phyloP scores from a whole-genome alignment of 106 monocot species.

The Alisma plantagoaquatica region DNA sequence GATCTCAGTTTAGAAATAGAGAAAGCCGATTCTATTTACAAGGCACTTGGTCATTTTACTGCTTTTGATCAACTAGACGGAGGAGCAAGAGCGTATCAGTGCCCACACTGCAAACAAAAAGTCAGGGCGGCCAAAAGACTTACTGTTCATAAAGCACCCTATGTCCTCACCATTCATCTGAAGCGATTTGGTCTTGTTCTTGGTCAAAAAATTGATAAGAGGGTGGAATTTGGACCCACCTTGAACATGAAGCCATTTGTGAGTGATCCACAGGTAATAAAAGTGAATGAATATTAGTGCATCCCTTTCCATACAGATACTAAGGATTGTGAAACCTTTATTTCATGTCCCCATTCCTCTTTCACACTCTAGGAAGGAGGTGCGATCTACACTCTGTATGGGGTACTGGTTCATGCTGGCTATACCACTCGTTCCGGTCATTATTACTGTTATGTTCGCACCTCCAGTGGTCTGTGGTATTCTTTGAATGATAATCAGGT shows the following conservation, averaged over 20 bases:
- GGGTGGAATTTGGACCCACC: constrained; percentile 48
- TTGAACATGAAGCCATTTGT: constrained; percentile 86
- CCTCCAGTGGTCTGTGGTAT: constrained; percentile 64
- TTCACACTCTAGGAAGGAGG: constrained; percentile 44
- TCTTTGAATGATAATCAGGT: constrained; percentile 77
- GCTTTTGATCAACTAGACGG: constrained; percentile 74
- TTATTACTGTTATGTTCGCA: constrained; percentile 72
- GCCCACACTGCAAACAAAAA: constrained; percentile 77
- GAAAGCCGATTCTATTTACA: constrained; percentile 57
- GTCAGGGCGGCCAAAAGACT: constrained; percentile 75
- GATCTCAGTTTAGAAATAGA: constrained; percentile 89
- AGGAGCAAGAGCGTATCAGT: constrained; percentile 77
- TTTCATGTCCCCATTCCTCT: too few species aligned
- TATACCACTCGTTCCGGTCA: constrained; percentile 71
- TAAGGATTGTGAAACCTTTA: too few species aligned
- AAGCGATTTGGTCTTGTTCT: constrained; percentile 71
- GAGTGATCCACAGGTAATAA: constrained; percentile 58
- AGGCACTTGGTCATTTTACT: constrained; percentile 81
- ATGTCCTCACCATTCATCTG: constrained; percentile 91
- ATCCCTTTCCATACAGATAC: too few species aligned
- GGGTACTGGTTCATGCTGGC: constrained; percentile 71
- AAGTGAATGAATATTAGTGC: too few species aligned
- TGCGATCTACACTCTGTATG: constrained; percentile 63
- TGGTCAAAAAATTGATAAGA: constrained; percentile 86
- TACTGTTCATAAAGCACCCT: constrained; percentile 76